A percentile compares a stretch with the other conserved stretches of the same genome.
These are phyloP conservation scores for Endoconidiophora laricicola DNA, from an alignment of 2,329 filamentous ascomycete species.

Conservation along the genomic window DNA sequence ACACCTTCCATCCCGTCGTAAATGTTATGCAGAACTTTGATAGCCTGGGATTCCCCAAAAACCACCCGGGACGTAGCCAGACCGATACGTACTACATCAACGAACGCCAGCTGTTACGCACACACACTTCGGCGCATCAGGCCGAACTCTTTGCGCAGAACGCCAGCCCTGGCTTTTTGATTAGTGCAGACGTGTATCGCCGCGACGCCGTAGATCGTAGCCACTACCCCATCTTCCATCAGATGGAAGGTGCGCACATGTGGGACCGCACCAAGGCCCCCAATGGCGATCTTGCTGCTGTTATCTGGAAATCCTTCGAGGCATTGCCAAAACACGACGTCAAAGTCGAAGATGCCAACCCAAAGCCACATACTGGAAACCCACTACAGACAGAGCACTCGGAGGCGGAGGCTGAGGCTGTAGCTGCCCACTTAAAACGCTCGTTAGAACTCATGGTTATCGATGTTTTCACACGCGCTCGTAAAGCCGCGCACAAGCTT, in stretches of 20 bases:
- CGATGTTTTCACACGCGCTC: constrained; percentile 69
- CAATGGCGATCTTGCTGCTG: constrained; percentile 40
- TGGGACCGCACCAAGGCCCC: constrained; percentile 56
- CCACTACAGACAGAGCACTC: constrained; percentile 66
- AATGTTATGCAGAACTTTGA: constrained; percentile 84
- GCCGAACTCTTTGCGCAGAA: constrained; percentile 61
- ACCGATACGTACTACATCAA: constrained; percentile 97
- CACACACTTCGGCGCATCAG: constrained; percentile 90
- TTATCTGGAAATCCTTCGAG: constrained; percentile 54
- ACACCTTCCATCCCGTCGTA: constrained; percentile 67
- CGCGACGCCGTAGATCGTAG: constrained; percentile 87
- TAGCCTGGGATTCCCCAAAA: constrained; percentile 74
- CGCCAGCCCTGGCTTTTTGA: constrained; percentile 63
- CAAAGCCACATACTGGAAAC: constrained; percentile 61
- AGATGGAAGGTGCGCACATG: constrained; percentile 88
- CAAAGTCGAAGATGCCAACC: constrained; percentile 68
- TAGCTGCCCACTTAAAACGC: constrained; percentile 72
- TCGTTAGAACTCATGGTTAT: constrained; percentile 81
- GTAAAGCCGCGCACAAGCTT: constrained; percentile 53
- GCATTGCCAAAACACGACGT: constrained; percentile 57
- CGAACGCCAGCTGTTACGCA: constrained; percentile 64
- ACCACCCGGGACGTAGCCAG: constrained; percentile 73
- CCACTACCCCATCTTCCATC: constrained; percentile 94
- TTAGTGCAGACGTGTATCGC: constrained; percentile 88
- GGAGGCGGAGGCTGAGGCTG: constrained; percentile 61